Evolutionary conservation across 2,329 filamentous ascomycete species (phyloP), one percentile per base, ranked within the genome.

Genomic region (Colletotrichum plurivorum): DNA sequence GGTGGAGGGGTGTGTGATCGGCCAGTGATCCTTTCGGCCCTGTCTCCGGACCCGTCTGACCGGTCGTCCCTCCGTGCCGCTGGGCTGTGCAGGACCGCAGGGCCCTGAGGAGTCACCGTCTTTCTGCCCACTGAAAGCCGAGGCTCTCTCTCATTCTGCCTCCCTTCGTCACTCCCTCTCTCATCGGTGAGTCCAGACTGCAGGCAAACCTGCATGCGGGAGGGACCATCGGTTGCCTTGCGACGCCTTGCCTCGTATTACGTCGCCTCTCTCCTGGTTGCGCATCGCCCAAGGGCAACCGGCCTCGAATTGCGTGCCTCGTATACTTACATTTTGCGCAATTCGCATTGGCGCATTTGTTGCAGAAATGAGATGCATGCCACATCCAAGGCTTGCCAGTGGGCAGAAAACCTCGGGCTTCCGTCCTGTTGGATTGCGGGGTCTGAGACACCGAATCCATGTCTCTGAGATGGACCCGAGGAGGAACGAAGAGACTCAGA

Each of bases 61-160:
- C 31, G 58, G 63, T 22, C 51, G 45, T 43, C 45, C 36, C 20
- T 51, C 45, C 58, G 57, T 62, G 57, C 63, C 49, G 58, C 63
- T 62, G 63, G 57, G 57, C 63, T 39, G 58, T 67, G 51, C 63
- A 36, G 31, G 31, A 36, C 31, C 27, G 27, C 27, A 31, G 9
- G 31, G 8, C 41, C 41, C 41, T 43, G 12, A 13, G 41, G 41
- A 43, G 41, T 43, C 41, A 43, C 41, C 31, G 8, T 10, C 31
- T 10, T 10, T 36, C 31, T 36, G 31, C 31, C 31, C 31, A 36
- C 31, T 12, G 8, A 36, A 45, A 60, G 46, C 46, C 46, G 46
- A 52, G 46, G 57, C 46, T 36, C 31, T 36, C 31, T 36, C 31
- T 36, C 31, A 10, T 36, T 36, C 31, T 36, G 9, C 31, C 20